phyloP scores from a whole-genome alignment of 352 stramenopile genomes.

The Globisporangium solare region DNA sequence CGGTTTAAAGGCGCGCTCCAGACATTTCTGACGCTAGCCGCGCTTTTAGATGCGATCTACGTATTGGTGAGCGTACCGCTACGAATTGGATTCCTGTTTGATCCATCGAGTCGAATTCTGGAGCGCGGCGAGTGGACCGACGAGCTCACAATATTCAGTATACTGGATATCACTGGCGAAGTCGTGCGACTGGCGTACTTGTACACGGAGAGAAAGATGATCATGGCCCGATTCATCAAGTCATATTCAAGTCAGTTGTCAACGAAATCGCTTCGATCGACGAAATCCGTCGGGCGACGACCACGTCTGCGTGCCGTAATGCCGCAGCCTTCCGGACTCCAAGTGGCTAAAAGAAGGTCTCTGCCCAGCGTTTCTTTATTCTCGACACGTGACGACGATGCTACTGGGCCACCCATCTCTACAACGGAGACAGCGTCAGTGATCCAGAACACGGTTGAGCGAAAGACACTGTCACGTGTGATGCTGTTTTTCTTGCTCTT shows the following conservation, averaged over 20 bases:
- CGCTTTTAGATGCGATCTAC: conserved; percentile 34
- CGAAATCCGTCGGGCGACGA: neutral
- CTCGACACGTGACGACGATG: conserved; percentile 7
- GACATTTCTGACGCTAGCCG: conserved; percentile 8
- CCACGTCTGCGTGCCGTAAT: neutral
- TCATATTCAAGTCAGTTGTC: neutral
- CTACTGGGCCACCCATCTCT: neutral
- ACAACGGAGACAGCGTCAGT: conserved; percentile 7
- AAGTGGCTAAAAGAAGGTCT: neutral
- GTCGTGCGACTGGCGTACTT: conserved; percentile 14
- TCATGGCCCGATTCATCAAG: conserved; percentile 2
- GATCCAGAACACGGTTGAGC: neutral
- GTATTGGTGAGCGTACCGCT: conserved; percentile 16
- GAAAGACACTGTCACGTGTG: neutral
- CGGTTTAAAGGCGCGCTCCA: neutral
- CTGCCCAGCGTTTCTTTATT: conserved; percentile 8
- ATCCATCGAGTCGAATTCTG: conserved; percentile 20
- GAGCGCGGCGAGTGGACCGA: conserved; percentile 17
- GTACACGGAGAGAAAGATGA: conserved; percentile 10
- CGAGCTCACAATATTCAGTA: conserved; percentile 23
- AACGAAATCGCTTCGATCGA: neutral
- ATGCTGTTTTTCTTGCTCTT: conserved; percentile 9
- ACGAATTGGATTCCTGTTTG: conserved; percentile 19
- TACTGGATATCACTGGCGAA: conserved; percentile 25
- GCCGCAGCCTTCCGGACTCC: conserved; percentile 3